Conservation (phyloP, 2,329 filamentous ascomycete genomes). For the Fusarium praegraminearum region DNA sequence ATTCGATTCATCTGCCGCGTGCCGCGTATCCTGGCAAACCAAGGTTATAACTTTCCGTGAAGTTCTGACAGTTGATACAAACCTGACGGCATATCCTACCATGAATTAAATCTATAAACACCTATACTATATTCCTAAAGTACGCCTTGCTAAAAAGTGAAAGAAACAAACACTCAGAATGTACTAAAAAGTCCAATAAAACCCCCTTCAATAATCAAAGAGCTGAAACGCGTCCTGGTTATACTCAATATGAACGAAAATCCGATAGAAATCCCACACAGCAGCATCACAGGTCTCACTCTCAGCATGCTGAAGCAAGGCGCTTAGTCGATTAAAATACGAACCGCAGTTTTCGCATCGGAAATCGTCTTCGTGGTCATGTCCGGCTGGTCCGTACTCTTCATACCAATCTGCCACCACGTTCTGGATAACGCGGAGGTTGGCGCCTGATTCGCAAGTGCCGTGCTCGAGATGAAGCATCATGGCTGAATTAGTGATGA, state of each 20-base stretch:
- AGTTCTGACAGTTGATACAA: too few species aligned
- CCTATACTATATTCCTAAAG: background rate
- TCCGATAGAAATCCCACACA: slow-evolving; percentile 4
- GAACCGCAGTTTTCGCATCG: slow-evolving; percentile 35
- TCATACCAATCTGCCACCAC: slow-evolving; percentile 38
- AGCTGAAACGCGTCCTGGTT: slow-evolving; percentile 1
- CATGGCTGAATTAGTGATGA: slow-evolving; percentile 40
- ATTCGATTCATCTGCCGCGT: too few species aligned
- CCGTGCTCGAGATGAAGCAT: slow-evolving; percentile 45
- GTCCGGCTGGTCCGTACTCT: background rate
- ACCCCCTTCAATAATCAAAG: background rate
- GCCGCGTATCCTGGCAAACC: too few species aligned
- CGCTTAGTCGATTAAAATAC: slow-evolving; percentile 28
- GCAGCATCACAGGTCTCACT: slow-evolving; percentile 34
- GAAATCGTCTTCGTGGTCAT: slow-evolving; percentile 19
- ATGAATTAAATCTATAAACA: background rate
- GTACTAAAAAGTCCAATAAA: too few species aligned
- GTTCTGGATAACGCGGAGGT: slow-evolving; percentile 5
- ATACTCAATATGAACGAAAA: background rate
- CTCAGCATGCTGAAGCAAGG: slow-evolving; percentile 44
- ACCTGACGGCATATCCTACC: too few species aligned
- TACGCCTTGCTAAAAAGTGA: background rate
- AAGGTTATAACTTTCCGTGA: too few species aligned
- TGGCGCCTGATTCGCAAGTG: slow-evolving; percentile 29
- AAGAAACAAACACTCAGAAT: background rate